Evolutionary conservation across 495 filamentous ascomycete species (phyloP), one percentile per base, ranked within the genome.

Genomic region (Tuber indicum): DNA sequence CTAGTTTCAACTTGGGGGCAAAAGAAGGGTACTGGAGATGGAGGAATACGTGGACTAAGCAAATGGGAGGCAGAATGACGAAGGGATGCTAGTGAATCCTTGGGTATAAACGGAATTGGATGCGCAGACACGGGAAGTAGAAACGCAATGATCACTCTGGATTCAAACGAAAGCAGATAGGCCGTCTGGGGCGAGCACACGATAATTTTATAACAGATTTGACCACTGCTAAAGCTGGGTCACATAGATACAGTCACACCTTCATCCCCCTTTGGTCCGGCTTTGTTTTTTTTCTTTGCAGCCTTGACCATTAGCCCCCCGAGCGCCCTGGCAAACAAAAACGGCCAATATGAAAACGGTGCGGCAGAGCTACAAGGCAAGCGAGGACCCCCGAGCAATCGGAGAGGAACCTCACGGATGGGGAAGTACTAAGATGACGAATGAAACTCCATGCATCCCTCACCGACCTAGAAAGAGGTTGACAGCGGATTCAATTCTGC

Each of bases 161-260:
- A 36, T 79, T 73, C 74, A 74, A 62, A 80, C 72, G 74, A 80
- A 80, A 80, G 62, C 66, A 76, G 78, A 76, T 32, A 73, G 49
- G 72, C 49, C 47, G 49, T 80, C 43, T 76, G 45, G 52, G 74
- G 74, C 71, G 78, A 80, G 78, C 79, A 43, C 46, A 72, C 78
- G 78, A 80, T 76, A 80, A 76, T 80, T 76, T 80, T 80, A 80
- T 80, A 80, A 74, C 62, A 43, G 66, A 49, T 73, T 74, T 80
- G 74, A 45, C 78, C 78, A 80, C 73, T 79, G 75, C 58, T 42
- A 72, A n/a, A 32, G 45, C 41, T 32, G 32, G 77, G 79, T 80
- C 79, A 80, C 74, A 80, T 79, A 76, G 58, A 73, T 74, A 80
- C 26, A 72, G 66, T 73, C 45, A 79, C 74, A 43, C 58, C 76